These are phyloP conservation scores for Suillus lakei DNA, from an alignment of 768 basidiomycete species.

Conservation along the genomic window DNA sequence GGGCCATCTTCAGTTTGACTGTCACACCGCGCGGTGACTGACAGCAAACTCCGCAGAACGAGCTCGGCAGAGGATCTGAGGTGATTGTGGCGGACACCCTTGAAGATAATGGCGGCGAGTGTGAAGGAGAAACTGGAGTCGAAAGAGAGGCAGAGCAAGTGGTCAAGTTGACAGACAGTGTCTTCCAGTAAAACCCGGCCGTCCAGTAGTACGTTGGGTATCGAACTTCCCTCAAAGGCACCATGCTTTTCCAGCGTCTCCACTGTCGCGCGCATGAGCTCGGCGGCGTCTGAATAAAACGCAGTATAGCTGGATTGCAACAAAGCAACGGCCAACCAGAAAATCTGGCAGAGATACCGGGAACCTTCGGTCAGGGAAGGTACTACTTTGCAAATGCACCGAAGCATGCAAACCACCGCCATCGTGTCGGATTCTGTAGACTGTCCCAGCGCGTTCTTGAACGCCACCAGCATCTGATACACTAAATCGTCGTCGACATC, in stretches of 20 bases:
- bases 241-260: conserved; percentile 67
- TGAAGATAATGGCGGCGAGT: conserved; percentile 82
- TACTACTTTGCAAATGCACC: conserved; percentile 80
- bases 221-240: conserved; percentile 56
- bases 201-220: conserved; percentile 64
- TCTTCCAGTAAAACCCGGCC: conserved; percentile 69
- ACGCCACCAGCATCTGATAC: conserved; percentile 91
- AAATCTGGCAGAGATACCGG: conserved; percentile 73
- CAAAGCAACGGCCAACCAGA: conserved; percentile 89
- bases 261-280: conserved; percentile 67
- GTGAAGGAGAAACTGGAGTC: conserved; percentile 81
- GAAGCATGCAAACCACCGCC: conserved; percentile 85
- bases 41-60: conserved; percentile 65
- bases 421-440: conserved; percentile 71
- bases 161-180: conserved; percentile 72
- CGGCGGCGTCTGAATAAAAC: conserved; percentile 70
- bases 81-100: conserved; percentile 75
- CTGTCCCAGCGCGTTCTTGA: conserved; percentile 70
- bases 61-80: conserved; percentile 65
- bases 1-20: conserved; percentile 42
- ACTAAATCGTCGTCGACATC: conserved; percentile 93
- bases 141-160: conserved; percentile 75
- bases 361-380: conserved; percentile 71
- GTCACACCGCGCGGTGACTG: conserved; percentile 57
- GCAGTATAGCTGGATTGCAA: conserved; percentile 77